Conservation (phyloP, 331 rosid species). For the Ulmus americana region DNA sequence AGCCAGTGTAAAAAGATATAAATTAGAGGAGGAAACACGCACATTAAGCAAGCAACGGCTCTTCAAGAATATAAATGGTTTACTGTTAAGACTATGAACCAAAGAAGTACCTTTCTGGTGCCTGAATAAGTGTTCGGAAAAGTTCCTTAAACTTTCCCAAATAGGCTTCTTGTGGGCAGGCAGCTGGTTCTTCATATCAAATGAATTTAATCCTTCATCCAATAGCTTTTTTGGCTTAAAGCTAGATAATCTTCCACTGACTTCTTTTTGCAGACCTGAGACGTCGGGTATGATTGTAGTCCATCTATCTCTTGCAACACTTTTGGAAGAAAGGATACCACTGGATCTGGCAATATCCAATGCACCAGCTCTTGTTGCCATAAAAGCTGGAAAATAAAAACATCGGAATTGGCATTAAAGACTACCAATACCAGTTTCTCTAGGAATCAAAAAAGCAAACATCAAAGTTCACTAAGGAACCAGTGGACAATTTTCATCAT, state of each 20-base stretch:
- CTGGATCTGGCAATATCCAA: slow-evolving; percentile 36
- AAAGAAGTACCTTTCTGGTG: slow-evolving; percentile 45
- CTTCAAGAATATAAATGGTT: neutral
- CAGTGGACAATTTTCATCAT: neutral
- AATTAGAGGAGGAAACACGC: neutral
- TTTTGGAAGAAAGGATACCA: slow-evolving; percentile 27
- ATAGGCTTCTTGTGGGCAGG: slow-evolving; percentile 36
- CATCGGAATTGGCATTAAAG: slow-evolving; percentile 4
- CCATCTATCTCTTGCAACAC: slow-evolving; percentile 35
- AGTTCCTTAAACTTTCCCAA: slow-evolving; percentile 40
- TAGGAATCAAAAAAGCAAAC: slow-evolving; percentile 13
- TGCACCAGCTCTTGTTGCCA: slow-evolving; percentile 50
- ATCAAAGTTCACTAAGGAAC: slow-evolving; percentile 11
- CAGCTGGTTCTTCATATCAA: slow-evolving; percentile 41
- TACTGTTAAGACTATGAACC: neutral
- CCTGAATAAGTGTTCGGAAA: slow-evolving; percentile 39
- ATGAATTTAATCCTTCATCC: slow-evolving; percentile 39
- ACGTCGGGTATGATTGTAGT: slow-evolving; percentile 36
- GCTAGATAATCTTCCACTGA: slow-evolving; percentile 35
- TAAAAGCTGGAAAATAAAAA: slow-evolving; percentile 34
- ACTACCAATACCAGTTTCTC: slow-evolving; percentile 2
- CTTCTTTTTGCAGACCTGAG: slow-evolving; percentile 54
- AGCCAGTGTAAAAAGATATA: neutral
- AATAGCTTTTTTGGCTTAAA: slow-evolving; percentile 41
- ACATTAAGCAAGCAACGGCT: neutral